These are phyloP conservation scores for Seiridium cupressi DNA, from an alignment of 2,329 filamentous ascomycete genomes.

Conservation along the genomic window DNA sequence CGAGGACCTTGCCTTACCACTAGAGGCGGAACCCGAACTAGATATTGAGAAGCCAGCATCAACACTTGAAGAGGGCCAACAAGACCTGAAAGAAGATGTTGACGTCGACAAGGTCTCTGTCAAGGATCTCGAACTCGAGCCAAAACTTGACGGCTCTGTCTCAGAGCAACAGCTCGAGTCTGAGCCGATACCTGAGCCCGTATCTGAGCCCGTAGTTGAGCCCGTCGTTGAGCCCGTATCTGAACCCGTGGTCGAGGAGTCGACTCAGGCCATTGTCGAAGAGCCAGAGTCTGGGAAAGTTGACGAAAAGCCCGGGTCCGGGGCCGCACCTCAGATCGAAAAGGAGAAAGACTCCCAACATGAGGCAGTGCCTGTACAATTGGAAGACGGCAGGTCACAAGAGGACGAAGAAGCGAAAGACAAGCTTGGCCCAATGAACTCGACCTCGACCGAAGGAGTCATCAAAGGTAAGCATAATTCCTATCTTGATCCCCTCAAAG, in stretches of 20 bases:
- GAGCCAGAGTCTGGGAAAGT: background rate
- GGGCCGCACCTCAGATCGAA: background rate
- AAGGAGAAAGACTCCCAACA: background rate
- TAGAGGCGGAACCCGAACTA: background rate
- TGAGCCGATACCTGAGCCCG: background rate
- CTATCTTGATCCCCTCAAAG: background rate
- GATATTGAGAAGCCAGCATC: background rate
- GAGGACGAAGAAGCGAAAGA: slow-evolving; percentile 3
- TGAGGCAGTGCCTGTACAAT: background rate
- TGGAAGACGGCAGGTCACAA: background rate
- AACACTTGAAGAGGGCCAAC: background rate
- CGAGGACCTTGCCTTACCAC: no score
- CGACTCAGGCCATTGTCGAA: background rate
- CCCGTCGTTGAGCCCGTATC: background rate
- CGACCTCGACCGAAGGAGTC: background rate
- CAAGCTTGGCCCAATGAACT: slow-evolving; percentile 1
- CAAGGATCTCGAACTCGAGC: background rate
- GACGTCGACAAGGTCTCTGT: no score
- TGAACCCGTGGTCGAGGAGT: background rate
- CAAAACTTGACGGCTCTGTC: background rate
- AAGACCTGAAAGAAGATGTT: no score
- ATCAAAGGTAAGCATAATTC: slow-evolving; percentile 1
- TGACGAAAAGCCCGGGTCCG: slow-evolving; percentile 2
- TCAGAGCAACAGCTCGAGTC: background rate
- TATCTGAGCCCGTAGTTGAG: slow-evolving; percentile 12